phyloP scores from a whole-genome alignment of 257 asterid species.

The Eucommia ulmoides region DNA sequence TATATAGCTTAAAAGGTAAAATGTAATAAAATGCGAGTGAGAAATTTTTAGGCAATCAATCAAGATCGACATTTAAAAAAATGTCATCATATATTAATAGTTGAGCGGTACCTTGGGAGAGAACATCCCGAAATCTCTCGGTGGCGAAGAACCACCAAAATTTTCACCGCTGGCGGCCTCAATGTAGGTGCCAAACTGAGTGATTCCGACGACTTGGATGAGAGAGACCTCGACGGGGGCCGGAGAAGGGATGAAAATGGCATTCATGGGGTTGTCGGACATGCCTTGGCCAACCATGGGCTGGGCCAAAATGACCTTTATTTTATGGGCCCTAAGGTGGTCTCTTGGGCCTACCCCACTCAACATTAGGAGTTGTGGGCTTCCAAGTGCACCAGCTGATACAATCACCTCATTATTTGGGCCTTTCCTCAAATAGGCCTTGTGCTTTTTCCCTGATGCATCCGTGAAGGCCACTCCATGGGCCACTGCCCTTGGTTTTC shows the following conservation, averaged over 20 bases:
- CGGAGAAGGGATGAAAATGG: constrained; percentile 74
- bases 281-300: constrained; percentile 77
- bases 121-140: not conserved
- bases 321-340: constrained; percentile 50
- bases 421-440: constrained; percentile 44
- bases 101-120: constrained; percentile 3
- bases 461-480: constrained; percentile 72
- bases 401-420: constrained; percentile 50
- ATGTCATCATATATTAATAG: no score
- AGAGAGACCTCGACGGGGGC: constrained; percentile 69
- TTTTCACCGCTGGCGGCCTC: not conserved
- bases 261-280: constrained; percentile 96
- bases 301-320: constrained; percentile 43
- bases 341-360: constrained; percentile 67
- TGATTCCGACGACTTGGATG: constrained; percentile 82
- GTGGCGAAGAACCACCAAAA: not conserved
- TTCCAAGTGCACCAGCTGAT: constrained; percentile 83
- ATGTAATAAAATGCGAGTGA: not conserved
- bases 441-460: constrained; percentile 38
- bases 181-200: constrained; percentile 24
- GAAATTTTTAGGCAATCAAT: not conserved
- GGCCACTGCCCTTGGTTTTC: constrained; percentile 33
- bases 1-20: not conserved
- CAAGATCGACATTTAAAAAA: not conserved
- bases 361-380: constrained; percentile 84